Evolutionary conservation across 805 yeast genomes (phyloP).

Genomic region (Candida tallmaniae): DNA sequence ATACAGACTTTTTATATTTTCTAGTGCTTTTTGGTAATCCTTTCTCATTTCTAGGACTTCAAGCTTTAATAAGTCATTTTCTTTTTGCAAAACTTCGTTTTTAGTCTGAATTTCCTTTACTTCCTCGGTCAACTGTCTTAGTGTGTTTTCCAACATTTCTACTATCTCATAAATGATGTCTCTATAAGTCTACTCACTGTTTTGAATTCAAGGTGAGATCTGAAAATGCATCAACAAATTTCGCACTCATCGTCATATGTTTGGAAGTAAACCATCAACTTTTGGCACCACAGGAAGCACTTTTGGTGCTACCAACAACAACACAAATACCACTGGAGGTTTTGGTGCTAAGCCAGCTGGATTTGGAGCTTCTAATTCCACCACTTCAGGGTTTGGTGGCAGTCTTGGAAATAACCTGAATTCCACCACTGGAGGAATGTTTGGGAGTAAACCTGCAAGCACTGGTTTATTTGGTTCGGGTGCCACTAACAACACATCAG

Average conservation of each 20-base stretch:
- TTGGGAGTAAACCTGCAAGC: conserved; percentile 7
- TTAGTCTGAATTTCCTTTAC: background rate
- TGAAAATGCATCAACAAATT: too few species aligned
- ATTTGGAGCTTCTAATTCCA: conserved; percentile 9
- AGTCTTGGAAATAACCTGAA: background rate
- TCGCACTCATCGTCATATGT: too few species aligned
- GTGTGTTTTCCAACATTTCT: background rate
- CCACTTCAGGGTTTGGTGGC: conserved; percentile 6
- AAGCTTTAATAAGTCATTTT: conserved; percentile 17
- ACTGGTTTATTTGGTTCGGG: conserved; percentile 22
- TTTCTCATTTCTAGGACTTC: conserved; percentile 2
- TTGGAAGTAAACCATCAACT: too few species aligned
- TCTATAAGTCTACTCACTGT: too few species aligned
- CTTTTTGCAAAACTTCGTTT: conserved; percentile 3
- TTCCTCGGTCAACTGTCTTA: background rate
- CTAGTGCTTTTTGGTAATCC: conserved; percentile 5
- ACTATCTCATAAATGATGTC: too few species aligned
- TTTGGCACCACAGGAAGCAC: conserved; percentile 12
- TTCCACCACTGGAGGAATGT: conserved; percentile 12
- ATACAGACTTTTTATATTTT: conserved; percentile 9
- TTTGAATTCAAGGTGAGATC: too few species aligned
- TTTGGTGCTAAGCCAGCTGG: conserved; percentile 7
- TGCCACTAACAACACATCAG: conserved; percentile 4
- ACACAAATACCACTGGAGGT: conserved; percentile 9
- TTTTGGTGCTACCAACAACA: conserved; percentile 1